Base-by-base conservation (phyloP, 139 green algal species). In the Auxenochlorella pyrenoidosa region DNA sequence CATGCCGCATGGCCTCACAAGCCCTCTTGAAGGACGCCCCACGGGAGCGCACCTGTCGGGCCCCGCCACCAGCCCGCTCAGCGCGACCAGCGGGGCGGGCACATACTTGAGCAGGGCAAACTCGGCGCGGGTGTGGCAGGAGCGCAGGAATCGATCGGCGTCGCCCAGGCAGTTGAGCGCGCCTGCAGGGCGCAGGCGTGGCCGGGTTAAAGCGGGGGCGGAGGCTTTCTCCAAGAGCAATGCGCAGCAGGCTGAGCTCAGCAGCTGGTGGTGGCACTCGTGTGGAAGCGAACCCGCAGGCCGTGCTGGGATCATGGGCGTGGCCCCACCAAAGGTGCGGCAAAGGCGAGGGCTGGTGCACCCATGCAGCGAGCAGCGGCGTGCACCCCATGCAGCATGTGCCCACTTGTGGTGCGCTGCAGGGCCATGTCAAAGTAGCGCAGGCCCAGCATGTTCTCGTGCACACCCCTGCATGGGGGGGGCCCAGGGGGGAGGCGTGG, bases 401-500 rank as follows among this genome's bases (percentile, higher is more conserved):
- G 5, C 66, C 41, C 28, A 83, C 79, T 63, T 24, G 87, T 72
- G 13, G 93, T 96, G 40, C 90, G 88, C 44, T 75, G 66, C 63
- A 98, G 83, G 86, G 93, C 92, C 24, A 95, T 91, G 88, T 97
- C 95, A 58, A 95, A 89, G 90, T 91, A 95, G 34, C 92, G 90
- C 79, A 95, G 68, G 16, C 82, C 60, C 15, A 89, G 90, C 75
- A 97, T 81, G 85, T 95, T 95, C 86, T 98, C 95, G 59, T 95
- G 91, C 28, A 96, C 30, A 16, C 92, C 94, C 63, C 75, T 88
- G 73, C 40, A 54, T 54, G 32, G 6, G 24, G 21, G 32, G 8
- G 26, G 78, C 22, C 70, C 22, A 65, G 75, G 10, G 34, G 21
- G 41, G 10, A 36, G 4, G 24, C 6, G 10, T 63, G 40, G 75